Conservation (phyloP, 148 eudicot species). For the Camellia granthamiana region DNA sequence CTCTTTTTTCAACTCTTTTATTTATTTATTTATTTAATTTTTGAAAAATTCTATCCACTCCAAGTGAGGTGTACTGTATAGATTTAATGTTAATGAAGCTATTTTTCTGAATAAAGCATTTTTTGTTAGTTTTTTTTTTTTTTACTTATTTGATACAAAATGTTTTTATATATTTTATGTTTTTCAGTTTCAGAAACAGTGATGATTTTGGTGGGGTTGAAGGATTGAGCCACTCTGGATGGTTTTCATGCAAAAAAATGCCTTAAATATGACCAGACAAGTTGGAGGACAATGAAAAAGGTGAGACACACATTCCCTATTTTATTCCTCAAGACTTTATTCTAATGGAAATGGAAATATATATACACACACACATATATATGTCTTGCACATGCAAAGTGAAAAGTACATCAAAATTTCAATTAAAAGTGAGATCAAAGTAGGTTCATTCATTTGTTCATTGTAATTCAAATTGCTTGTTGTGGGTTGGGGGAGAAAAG, state of each 20-base stretch:
- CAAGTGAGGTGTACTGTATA: too few species aligned
- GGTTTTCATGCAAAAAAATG: neutral
- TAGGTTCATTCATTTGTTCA: neutral
- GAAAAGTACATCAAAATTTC: neutral
- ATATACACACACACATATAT: too few species aligned
- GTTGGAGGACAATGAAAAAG: conserved; percentile 9
- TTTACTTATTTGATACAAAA: neutral
- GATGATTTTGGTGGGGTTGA: neutral
- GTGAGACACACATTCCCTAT: neutral
- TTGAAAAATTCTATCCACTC: too few species aligned
- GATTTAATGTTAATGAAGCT: too few species aligned
- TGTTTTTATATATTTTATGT: neutral
- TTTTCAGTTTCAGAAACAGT: neutral
- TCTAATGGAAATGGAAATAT: neutral
- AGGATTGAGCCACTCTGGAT: neutral
- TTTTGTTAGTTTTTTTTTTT: too few species aligned
- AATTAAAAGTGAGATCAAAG: neutral
- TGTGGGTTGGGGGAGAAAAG: neutral
- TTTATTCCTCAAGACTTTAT: neutral
- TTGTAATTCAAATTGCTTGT: neutral
- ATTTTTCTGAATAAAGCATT: neutral
- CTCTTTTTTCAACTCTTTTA: neutral
- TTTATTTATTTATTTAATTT: neutral
- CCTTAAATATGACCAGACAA: neutral
- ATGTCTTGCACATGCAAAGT: too few species aligned